Evolutionary conservation across 2,329 filamentous ascomycete genomes (phyloP), one percentile per base, ranked within the genome.

Genomic region (Coniella lustricola): DNA sequence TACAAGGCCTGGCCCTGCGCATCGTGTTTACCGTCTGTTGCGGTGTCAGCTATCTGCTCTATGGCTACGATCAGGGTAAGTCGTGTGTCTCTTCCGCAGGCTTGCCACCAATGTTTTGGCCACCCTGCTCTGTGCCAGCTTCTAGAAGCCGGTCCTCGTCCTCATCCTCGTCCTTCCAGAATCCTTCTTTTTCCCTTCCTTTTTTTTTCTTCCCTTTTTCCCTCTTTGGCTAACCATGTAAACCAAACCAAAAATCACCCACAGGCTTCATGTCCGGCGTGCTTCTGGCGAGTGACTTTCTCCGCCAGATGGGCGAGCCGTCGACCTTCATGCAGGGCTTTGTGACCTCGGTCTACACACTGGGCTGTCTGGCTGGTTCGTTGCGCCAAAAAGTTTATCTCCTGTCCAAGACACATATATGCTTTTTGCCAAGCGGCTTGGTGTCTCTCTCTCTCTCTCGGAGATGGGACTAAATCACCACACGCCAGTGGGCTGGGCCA

Each of bases 311-410:
- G 44, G 32, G 20, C 13, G 14, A 46, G 25, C 44, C 44, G 3
- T 20, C 44, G 29, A 46, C 44, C 3, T 46, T 46, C 21, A 46
- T 46, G 44, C 44, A 46, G 13, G 44, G 44, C 29, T 46, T 46
- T 13, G 25, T 46, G 18, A 46, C 44, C 3, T 37, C 33, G 18
- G 36, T 46, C 17, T 46, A 46, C n/a, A 35, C 38, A 17, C n/a
- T 46, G 16, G 44, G 44, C 5, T 46, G 44, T 46, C 44, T 46
- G 9, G 44, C 25, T 29, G 44, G 44, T 46, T 18, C 38, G 44
- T 32, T 12, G 18, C 9, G 3, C 4, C 14, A 12, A 12, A 35
- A 18, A 16, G 17, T 16, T n/a, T n/a, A n/a, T n/a, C n/a, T n/a
- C n/a, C n/a, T n/a, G n/a, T n/a, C n/a, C n/a, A n/a, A n/a, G n/a